Conservation (phyloP, 2,329 filamentous ascomycete species). For the Cephalotrichum gorgonifer region DNA sequence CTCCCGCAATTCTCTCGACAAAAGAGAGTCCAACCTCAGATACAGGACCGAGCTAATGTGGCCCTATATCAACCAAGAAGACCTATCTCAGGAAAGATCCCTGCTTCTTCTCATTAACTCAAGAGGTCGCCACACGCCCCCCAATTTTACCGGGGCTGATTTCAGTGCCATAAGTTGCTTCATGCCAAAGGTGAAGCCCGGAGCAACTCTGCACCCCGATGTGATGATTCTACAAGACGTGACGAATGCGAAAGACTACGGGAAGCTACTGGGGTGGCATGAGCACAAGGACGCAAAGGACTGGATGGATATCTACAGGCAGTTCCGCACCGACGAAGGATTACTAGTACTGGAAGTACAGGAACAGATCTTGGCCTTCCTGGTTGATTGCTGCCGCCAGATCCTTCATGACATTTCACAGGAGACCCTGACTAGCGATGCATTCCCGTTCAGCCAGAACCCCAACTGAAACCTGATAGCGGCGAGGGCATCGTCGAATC, state of each 20-base stretch:
- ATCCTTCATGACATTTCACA: slow-evolving; percentile 41
- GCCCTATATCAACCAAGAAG: slow-evolving; percentile 48
- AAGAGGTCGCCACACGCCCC: slow-evolving; percentile 33
- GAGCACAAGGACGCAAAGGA: slow-evolving; percentile 24
- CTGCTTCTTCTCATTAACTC: slow-evolving; percentile 42
- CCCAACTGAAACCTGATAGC: slow-evolving; percentile 16
- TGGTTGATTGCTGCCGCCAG: slow-evolving; percentile 32
- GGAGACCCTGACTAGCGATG: slow-evolving; percentile 15
- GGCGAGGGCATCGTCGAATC: slow-evolving; percentile 23
- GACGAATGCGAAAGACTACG: slow-evolving; percentile 19
- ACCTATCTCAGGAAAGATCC: slow-evolving; percentile 30
- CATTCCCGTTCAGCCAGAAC: slow-evolving; percentile 24
- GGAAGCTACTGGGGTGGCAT: slow-evolving; percentile 21
- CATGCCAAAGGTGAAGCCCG: slow-evolving; percentile 13
- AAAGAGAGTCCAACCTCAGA: slow-evolving; percentile 10
- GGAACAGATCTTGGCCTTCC: slow-evolving; percentile 32
- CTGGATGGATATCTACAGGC: slow-evolving; percentile 20
- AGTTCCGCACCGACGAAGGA: slow-evolving; percentile 33
- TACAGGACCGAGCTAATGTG: slow-evolving; percentile 30
- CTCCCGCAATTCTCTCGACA: slow-evolving; percentile 12
- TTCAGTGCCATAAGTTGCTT: slow-evolving; percentile 18
- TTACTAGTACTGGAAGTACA: slow-evolving; percentile 41
- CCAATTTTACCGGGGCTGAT: slow-evolving; percentile 36
- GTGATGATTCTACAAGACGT: slow-evolving; percentile 22
- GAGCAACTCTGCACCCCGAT: no score